These are phyloP conservation scores for Penicillium verhagenii DNA, from an alignment of 495 filamentous ascomycete genomes.

Conservation along the genomic window DNA sequence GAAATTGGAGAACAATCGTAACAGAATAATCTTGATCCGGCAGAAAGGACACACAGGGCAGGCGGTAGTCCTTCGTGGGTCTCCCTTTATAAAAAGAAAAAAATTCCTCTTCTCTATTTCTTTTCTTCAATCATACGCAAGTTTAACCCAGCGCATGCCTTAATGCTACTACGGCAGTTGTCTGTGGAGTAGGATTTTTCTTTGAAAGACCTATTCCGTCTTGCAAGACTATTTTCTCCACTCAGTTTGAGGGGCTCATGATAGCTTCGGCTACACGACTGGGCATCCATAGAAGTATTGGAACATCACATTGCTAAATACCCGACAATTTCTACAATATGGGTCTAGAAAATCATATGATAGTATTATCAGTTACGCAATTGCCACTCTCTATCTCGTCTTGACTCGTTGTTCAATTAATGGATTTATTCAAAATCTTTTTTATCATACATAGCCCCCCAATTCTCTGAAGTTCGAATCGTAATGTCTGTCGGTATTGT, in stretches of 20 bases:
- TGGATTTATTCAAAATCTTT: no score
- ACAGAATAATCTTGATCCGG: slow-evolving; percentile 19
- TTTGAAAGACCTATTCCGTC: slow-evolving; percentile 16
- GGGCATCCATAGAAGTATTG: slow-evolving; percentile 52
- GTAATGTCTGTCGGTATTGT: no score
- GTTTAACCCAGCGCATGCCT: slow-evolving; percentile 33
- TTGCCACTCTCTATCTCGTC: no score
- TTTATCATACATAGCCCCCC: no score
- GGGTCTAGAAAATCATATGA: no score
- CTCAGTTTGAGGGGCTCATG: slow-evolving; percentile 52
- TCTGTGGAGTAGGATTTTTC: slow-evolving; percentile 26
- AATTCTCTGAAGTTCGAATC: no score
- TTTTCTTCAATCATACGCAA: slow-evolving; percentile 37
- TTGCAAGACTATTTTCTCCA: slow-evolving; percentile 45
- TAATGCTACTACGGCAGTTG: slow-evolving; percentile 25
- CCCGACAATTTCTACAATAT: neutral
- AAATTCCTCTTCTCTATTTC: slow-evolving; percentile 6
- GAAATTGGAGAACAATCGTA: slow-evolving; percentile 18
- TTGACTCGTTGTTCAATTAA: no score
- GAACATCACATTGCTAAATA: slow-evolving; percentile 7
- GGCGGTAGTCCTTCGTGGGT: neutral
- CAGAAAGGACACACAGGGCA: slow-evolving; percentile 8
- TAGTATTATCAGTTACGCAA: no score
- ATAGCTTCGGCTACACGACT: slow-evolving; percentile 36
- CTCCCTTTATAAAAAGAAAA: neutral